Evolutionary conservation across 257 asterid species (phyloP).

Genomic region (Plantago major): DNA sequence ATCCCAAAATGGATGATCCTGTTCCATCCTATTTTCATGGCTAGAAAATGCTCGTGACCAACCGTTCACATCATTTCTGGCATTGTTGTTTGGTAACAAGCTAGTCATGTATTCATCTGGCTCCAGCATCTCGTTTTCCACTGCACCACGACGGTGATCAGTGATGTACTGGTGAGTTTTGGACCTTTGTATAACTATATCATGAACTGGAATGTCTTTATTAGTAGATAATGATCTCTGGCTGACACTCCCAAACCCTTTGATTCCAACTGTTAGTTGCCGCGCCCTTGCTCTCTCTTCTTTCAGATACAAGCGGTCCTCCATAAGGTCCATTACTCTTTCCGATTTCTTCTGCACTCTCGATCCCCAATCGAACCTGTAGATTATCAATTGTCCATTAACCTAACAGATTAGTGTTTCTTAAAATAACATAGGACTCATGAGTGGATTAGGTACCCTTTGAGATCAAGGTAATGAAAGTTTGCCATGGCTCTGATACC

Average conservation of each 20-base stretch:
- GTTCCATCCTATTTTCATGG: slow-evolving; percentile 24
- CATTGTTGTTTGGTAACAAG: slow-evolving; percentile 16
- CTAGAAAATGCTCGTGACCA: slow-evolving; percentile 19
- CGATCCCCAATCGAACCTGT: slow-evolving; percentile 81
- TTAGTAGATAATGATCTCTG: slow-evolving; percentile 8
- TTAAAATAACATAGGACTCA: background rate
- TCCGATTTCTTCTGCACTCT: slow-evolving; percentile 55
- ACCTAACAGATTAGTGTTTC: background rate
- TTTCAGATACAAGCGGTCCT: slow-evolving; percentile 46
- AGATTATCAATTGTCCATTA: background rate
- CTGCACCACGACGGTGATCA: slow-evolving; percentile 14
- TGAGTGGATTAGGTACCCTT: slow-evolving; percentile 39
- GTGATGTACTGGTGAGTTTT: slow-evolving; percentile 23
- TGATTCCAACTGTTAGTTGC: slow-evolving; percentile 58
- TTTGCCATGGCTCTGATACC: slow-evolving; percentile 45
- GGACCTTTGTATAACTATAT: slow-evolving; percentile 21
- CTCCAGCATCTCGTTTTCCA: slow-evolving; percentile 18
- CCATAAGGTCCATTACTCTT: slow-evolving; percentile 41
- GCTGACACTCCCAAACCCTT: slow-evolving; percentile 72
- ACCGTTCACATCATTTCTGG: slow-evolving; percentile 6
- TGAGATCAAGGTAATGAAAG: slow-evolving; percentile 54
- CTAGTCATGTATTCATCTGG: slow-evolving; percentile 24
- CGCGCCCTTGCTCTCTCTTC: slow-evolving; percentile 66
- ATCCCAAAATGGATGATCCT: slow-evolving; percentile 67
- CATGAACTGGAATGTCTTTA: background rate